A percentile compares a stretch with the other conserved stretches of the same genome.
These are phyloP conservation scores for Nakazawaea siamensis DNA, from an alignment of 805 yeast species.

Conservation along the genomic window DNA sequence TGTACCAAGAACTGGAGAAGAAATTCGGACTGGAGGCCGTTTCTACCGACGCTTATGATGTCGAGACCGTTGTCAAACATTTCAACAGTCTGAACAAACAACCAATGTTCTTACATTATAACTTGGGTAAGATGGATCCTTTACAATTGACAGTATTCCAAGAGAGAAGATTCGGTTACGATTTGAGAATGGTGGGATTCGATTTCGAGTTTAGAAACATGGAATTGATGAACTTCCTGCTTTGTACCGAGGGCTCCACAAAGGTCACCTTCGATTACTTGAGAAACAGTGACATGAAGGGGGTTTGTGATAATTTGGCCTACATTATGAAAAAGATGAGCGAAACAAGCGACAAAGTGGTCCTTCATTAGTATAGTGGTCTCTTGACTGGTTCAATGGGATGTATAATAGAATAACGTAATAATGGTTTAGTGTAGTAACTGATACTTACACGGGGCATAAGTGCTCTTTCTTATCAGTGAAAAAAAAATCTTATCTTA, in stretches of 20 bases:
- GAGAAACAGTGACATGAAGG: background rate
- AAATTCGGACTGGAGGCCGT: constrained; percentile 3
- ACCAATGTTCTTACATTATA: constrained; percentile 35
- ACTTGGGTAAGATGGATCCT: constrained; percentile 49
- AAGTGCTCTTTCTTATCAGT: background rate
- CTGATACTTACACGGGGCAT: too few relatives aligned
- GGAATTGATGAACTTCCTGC: constrained; percentile 4
- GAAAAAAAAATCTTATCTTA: too few relatives aligned
- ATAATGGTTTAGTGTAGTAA: too few relatives aligned
- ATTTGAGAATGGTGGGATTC: constrained; percentile 6
- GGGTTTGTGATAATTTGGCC: constrained; percentile 4
- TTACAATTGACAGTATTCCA: constrained; percentile 11
- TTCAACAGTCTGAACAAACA: constrained; percentile 20
- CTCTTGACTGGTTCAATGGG: background rate
- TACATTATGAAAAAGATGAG: constrained; percentile 3
- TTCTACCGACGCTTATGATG: constrained; percentile 5
- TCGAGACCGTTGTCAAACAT: constrained; percentile 17
- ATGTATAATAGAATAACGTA: background rate
- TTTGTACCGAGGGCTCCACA: background rate
- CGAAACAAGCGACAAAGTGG: constrained; percentile 4
- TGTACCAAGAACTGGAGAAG: constrained; percentile 14
- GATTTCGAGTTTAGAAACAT: constrained; percentile 9
- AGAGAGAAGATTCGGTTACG: constrained; percentile 7
- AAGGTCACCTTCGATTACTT: constrained; percentile 3
- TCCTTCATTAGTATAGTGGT: background rate